phyloP scores from a whole-genome alignment of 352 stramenopile species.

The Globisporangium echinulatum region DNA sequence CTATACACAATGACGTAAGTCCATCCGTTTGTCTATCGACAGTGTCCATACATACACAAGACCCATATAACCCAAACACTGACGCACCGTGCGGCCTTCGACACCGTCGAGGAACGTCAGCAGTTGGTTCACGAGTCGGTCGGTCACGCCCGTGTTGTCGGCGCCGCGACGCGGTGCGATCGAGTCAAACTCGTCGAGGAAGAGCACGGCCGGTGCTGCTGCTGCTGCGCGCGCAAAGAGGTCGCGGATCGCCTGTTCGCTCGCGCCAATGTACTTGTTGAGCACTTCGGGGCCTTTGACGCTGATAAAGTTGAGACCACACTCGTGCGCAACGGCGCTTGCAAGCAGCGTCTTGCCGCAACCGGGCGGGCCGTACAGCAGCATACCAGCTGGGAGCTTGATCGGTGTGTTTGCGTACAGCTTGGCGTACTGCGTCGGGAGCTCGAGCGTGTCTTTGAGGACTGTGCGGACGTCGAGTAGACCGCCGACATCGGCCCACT shows the following conservation, averaged over 20 bases:
- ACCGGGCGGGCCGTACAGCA: slow-evolving; percentile 88
- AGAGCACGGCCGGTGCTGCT: slow-evolving; percentile 74
- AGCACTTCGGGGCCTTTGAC: slow-evolving; percentile 88
- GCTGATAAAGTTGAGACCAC: slow-evolving; percentile 86
- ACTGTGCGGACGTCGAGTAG: slow-evolving; percentile 72
- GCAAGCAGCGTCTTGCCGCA: slow-evolving; percentile 88
- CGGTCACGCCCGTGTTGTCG: slow-evolving; percentile 94
- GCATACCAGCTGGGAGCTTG: slow-evolving; percentile 77
- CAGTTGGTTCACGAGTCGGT: slow-evolving; percentile 97
- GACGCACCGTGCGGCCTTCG: slow-evolving; percentile 77
- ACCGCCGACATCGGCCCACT: slow-evolving; percentile 86
- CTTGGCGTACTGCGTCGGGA: slow-evolving; percentile 72
- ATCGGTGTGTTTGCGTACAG: slow-evolving; percentile 80
- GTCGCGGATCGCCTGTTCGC: slow-evolving; percentile 86
- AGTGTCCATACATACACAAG: neutral
- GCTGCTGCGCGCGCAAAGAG: slow-evolving; percentile 73
- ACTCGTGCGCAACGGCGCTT: slow-evolving; percentile 84
- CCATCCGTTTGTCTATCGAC: neutral
- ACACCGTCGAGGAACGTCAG: slow-evolving; percentile 97
- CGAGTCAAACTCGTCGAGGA: slow-evolving; percentile 93
- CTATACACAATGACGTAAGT: slow-evolving; percentile 14
- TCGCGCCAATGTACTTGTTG: slow-evolving; percentile 90
- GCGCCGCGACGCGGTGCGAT: slow-evolving; percentile 91
- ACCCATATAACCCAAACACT: too few species aligned
- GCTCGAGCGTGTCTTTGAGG: slow-evolving; percentile 86